phyloP scores from a whole-genome alignment of 805 yeast species.

The Barnettozyma populi region DNA sequence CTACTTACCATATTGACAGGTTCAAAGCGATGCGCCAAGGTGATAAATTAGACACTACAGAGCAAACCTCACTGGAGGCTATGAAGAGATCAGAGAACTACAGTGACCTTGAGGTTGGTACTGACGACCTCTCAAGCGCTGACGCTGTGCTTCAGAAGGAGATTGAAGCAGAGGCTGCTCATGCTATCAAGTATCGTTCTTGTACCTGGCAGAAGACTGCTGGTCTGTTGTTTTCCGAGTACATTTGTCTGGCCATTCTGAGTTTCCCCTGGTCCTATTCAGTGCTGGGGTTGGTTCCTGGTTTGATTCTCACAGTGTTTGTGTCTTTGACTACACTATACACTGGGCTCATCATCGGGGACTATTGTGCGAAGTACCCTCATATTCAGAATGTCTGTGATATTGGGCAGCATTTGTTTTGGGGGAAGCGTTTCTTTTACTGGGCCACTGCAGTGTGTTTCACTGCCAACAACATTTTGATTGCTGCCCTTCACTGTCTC shows the following conservation, averaged over 20 bases:
- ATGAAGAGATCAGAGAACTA: neutral
- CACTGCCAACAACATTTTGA: conserved; percentile 48
- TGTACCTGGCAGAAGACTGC: conserved; percentile 59
- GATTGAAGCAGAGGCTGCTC: conserved; percentile 19
- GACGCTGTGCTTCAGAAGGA: conserved; percentile 17
- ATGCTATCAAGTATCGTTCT: conserved; percentile 40
- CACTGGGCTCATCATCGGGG: conserved; percentile 50
- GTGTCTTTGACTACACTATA: conserved; percentile 47
- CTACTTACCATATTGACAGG: too few species aligned
- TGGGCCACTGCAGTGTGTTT: conserved; percentile 52
- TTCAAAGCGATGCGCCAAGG: neutral
- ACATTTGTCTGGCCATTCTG: conserved; percentile 57
- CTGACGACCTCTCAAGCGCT: conserved; percentile 13
- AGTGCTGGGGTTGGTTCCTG: conserved; percentile 53
- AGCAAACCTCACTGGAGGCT: neutral
- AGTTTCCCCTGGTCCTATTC: conserved; percentile 65
- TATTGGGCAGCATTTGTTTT: conserved; percentile 51
- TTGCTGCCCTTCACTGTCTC: conserved; percentile 54
- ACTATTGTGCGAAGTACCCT: conserved; percentile 50
- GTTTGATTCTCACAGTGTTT: conserved; percentile 46
- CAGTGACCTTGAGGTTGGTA: neutral
- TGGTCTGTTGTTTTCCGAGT: conserved; percentile 54
- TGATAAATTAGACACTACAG: neutral
- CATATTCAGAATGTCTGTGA: conserved; percentile 49
- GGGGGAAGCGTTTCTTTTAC: conserved; percentile 48